Percentiles rank a stretch among this genome's conserved stretches.
Conservation (phyloP, 345 rosid species). For the Jatropha curcas region DNA sequence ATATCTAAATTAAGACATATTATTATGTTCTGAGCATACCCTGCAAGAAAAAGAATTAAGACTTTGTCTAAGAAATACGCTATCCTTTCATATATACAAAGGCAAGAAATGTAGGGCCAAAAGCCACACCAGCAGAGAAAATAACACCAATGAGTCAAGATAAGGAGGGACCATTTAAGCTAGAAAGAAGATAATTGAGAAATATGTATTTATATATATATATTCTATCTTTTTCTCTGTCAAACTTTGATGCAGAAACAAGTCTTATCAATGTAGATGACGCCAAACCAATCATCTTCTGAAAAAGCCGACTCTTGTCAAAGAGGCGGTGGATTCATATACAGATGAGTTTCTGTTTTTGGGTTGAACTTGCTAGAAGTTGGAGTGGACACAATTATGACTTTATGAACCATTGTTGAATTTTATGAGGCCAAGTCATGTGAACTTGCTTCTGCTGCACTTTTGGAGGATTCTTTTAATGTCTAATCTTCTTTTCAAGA, state of each 20-base stretch:
- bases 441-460: no score
- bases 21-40: no score
- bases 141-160: neutral
- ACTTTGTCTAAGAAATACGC: neutral
- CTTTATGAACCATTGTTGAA: no score
- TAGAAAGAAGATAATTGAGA: neutral
- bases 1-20: no score
- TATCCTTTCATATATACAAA: neutral
- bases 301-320: neutral
- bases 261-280: neutral
- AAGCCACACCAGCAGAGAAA: neutral
- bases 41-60: neutral
- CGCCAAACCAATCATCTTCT: neutral
- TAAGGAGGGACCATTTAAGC: constrained; percentile 4
- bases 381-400: neutral
- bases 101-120: constrained; percentile 9
- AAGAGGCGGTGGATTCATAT: constrained; percentile 10
- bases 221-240: neutral
- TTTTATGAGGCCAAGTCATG: no score
- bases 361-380: neutral
- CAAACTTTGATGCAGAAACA: neutral
- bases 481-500: no score
- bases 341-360: neutral
- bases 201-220: no score
- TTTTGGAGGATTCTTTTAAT: no score